These are phyloP conservation scores for Alternaria incomplexa DNA, from an alignment of 2,329 filamentous ascomycete species.

Conservation along the genomic window DNA sequence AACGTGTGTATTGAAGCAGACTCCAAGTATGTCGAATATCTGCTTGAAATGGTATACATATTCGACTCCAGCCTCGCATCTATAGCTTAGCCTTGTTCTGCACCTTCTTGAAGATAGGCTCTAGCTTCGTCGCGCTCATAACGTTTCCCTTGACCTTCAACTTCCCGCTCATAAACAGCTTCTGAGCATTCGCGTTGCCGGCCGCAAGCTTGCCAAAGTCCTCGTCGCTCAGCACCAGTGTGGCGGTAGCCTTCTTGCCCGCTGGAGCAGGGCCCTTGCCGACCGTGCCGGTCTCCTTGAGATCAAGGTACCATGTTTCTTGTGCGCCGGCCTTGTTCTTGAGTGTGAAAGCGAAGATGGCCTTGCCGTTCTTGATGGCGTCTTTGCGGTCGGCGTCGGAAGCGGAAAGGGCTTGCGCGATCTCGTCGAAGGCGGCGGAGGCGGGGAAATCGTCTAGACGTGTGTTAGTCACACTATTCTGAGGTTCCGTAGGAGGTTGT, in stretches of 20 bases:
- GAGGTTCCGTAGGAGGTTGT: not conserved
- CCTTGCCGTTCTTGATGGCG: slow-evolving; percentile 87
- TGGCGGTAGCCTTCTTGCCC: slow-evolving; percentile 85
- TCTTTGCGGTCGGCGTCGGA: slow-evolving; percentile 79
- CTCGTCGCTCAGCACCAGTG: slow-evolving; percentile 80
- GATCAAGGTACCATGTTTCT: slow-evolving; percentile 91
- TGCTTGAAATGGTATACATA: not conserved
- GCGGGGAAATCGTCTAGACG: slow-evolving; percentile 74
- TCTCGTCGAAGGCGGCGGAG: slow-evolving; percentile 88
- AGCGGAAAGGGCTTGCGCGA: slow-evolving; percentile 72
- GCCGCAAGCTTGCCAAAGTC: slow-evolving; percentile 84
- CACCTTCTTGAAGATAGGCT: slow-evolving; percentile 69
- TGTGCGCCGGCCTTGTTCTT: slow-evolving; percentile 85
- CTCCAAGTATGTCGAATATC: too few relatives aligned
- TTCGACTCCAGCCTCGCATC: not conserved
- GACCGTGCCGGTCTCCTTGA: slow-evolving; percentile 87
- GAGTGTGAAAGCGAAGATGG: slow-evolving; percentile 87
- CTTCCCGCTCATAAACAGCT: slow-evolving; percentile 97
- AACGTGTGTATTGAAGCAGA: not conserved
- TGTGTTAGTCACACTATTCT: not conserved
- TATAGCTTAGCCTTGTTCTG: slow-evolving; percentile 48
- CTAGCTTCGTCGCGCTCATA: slow-evolving; percentile 98
- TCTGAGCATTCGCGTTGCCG: slow-evolving; percentile 93
- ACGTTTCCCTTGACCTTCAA: slow-evolving; percentile 98
- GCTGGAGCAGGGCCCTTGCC: slow-evolving; percentile 72